These are phyloP conservation scores for Arthrobotrys musiformis DNA, from an alignment of 2,329 filamentous ascomycete genomes.

Conservation along the genomic window DNA sequence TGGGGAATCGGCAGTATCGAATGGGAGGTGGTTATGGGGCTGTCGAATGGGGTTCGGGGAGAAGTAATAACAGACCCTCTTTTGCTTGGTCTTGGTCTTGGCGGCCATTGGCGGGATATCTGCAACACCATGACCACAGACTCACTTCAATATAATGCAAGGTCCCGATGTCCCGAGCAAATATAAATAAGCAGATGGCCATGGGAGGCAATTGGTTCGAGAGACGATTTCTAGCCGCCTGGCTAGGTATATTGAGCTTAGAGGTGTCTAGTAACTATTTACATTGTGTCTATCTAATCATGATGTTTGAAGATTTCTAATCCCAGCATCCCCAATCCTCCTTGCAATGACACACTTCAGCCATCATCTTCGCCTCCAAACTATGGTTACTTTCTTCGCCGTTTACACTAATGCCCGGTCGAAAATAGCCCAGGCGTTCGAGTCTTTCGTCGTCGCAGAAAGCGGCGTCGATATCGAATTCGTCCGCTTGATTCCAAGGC, in stretches of 20 bases:
- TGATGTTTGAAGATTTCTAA: not conserved
- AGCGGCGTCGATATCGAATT: conserved; percentile 5
- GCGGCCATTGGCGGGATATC: not conserved
- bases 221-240: no score
- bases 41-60: not conserved
- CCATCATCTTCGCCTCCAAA: conserved; percentile 11
- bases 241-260: no score
- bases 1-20: not conserved
- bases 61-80: not conserved
- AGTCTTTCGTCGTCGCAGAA: conserved; percentile 29
- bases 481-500: conserved; percentile 27
- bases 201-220: no score
- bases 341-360: not conserved
- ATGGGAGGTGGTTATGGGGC: not conserved
- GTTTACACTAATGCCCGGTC: not conserved
- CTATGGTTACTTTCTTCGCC: not conserved
- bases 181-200: not conserved
- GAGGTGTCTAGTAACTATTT: no score
- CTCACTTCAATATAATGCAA: not conserved
- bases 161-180: not conserved
- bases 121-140: not conserved
- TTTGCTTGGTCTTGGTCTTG: conserved; percentile 7
- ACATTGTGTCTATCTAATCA: no score
- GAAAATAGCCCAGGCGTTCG: conserved; percentile 1
- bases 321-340: conserved; percentile 19